Evolutionary conservation across 441 rosid species (phyloP).

Genomic region (Arabidopsis hybrid): DNA sequence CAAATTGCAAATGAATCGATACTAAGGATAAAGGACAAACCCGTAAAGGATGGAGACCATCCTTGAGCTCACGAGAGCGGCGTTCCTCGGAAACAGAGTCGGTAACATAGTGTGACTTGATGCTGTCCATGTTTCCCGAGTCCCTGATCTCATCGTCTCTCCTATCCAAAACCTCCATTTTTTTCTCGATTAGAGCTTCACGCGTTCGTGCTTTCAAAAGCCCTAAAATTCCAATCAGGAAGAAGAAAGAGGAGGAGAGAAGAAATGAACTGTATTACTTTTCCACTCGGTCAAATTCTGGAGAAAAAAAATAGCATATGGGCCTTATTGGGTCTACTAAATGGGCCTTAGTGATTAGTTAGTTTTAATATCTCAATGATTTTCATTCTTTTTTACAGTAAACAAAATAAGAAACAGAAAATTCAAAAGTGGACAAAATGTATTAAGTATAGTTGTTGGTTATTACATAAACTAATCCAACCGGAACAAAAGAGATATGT

Average conservation of each 20-base stretch:
- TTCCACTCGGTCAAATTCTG: conserved; percentile 16
- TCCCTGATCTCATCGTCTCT: conserved; percentile 62
- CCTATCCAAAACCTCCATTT: conserved; percentile 66
- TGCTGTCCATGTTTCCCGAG: conserved; percentile 33
- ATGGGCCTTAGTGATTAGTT: conserved; percentile 29
- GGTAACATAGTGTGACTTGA: conserved; percentile 38
- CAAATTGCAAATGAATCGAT: conserved; percentile 2
- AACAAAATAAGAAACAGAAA: too few relatives aligned
- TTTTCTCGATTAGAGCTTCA: conserved; percentile 31
- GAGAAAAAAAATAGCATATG: background rate
- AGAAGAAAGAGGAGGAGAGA: background rate
- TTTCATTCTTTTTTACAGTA: too few relatives aligned
- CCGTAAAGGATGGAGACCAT: conserved; percentile 92
- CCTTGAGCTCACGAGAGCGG: conserved; percentile 81
- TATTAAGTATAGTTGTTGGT: background rate
- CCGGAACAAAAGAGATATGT: background rate
- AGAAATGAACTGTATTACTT: too few relatives aligned
- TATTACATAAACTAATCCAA: conserved; percentile 3
- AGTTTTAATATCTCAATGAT: background rate
- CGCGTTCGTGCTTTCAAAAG: conserved; percentile 30
- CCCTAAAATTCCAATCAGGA: conserved; percentile 50
- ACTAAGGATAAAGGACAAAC: conserved; percentile 38
- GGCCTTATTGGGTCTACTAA: conserved; percentile 19
- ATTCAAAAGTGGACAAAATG: background rate
- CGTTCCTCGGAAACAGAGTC: conserved; percentile 66